A percentile compares a stretch with the other conserved stretches of the same genome.
Conservation (phyloP, 2,329 filamentous ascomycete genomes). For the Penicillium sp. region DNA sequence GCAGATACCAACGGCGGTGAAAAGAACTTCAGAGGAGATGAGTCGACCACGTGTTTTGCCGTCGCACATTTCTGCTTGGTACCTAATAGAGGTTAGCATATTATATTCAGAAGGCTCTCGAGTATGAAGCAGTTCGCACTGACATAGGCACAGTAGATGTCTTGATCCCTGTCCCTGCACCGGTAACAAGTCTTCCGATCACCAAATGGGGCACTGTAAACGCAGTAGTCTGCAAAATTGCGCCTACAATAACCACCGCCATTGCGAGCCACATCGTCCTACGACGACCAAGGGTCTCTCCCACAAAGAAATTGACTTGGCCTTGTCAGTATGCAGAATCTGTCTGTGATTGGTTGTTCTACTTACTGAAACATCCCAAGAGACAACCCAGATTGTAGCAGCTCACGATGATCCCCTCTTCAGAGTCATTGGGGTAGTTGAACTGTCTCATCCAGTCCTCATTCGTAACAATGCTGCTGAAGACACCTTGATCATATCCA, state of each 20-base stretch:
- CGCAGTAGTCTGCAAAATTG: constrained; percentile 28
- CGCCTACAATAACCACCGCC: constrained; percentile 26
- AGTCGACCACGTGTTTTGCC: constrained; percentile 39
- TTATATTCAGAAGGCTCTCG: neutral
- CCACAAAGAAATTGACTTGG: constrained; percentile 15
- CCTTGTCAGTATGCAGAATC: neutral
- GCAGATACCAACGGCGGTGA: constrained; percentile 33
- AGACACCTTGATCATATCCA: constrained; percentile 27
- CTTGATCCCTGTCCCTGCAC: constrained; percentile 42
- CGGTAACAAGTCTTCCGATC: constrained; percentile 49
- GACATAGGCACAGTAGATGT: constrained; percentile 34
- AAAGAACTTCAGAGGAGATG: constrained; percentile 36
- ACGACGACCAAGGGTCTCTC: constrained; percentile 8
- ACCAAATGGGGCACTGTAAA: constrained; percentile 28
- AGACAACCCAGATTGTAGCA: constrained; percentile 15
- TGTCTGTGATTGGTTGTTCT: neutral
- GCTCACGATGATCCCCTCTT: constrained; percentile 13
- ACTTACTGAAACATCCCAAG: constrained; percentile 12
- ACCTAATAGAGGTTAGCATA: constrained; percentile 2
- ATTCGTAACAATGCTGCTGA: constrained; percentile 20
- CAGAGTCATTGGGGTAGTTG: constrained; percentile 9
- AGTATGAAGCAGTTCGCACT: neutral
- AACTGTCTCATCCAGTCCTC: constrained; percentile 16
- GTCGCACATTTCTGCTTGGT: constrained; percentile 44
- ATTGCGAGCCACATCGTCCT: constrained; percentile 17